A percentile compares a stretch with the other conserved stretches of the same genome.
Conservation (phyloP, 148 eudicot species). For the Spergularia marina region DNA sequence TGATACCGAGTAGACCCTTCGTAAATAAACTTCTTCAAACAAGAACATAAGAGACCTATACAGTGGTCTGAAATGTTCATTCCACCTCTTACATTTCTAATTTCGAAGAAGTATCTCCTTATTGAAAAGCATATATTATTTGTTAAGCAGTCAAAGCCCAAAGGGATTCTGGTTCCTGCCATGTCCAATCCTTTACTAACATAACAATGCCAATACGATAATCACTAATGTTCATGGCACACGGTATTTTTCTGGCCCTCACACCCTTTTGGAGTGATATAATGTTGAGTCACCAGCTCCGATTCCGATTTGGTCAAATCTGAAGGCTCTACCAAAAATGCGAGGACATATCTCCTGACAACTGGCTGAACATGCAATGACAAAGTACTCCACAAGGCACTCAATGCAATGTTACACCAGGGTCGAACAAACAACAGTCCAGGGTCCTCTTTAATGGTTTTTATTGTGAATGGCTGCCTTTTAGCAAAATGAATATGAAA, state of each 20-base stretch:
- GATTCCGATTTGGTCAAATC: not conserved
- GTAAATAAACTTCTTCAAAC: too few relatives aligned
- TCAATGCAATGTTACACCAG: not conserved
- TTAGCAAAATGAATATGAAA: not conserved
- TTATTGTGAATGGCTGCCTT: not conserved
- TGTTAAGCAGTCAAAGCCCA: not conserved
- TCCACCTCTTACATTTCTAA: not conserved
- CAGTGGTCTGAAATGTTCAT: not conserved
- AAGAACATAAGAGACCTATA: not conserved
- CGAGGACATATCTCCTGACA: not conserved
- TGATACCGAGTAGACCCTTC: not conserved
- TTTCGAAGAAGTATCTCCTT: not conserved
- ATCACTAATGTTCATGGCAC: too few relatives aligned
- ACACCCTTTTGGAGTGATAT: not conserved
- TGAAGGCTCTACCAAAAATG: not conserved
- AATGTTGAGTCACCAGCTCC: not conserved
- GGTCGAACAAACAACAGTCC: not conserved
- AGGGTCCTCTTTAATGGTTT: not conserved
- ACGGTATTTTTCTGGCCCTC: too few relatives aligned
- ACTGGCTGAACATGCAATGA: not conserved
- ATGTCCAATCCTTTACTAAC: not conserved
- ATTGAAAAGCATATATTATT: not conserved
- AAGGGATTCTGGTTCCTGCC: not conserved
- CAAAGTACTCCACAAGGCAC: not conserved
- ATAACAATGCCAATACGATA: not conserved